A percentile compares a stretch with the other conserved stretches of the same genome.
Evolutionary conservation across 2,329 filamentous ascomycete genomes (phyloP).

Genomic region (Alternaria hordeiaustralica): DNA sequence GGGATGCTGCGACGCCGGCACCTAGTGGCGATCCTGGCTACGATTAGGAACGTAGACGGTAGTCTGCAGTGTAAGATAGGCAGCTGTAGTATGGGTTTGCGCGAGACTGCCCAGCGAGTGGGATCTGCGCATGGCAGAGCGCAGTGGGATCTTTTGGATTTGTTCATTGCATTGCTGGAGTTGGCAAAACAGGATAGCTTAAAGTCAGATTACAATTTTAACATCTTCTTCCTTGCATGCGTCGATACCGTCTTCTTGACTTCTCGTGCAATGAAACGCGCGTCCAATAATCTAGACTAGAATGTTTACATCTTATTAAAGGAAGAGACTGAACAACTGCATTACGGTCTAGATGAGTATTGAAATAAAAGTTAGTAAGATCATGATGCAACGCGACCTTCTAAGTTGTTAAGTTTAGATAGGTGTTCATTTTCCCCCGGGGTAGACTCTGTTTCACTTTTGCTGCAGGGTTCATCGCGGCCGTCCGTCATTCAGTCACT

Average conservation of each 20-base stretch:
- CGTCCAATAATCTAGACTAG: not conserved
- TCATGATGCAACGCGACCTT: not conserved
- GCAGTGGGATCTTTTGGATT: not conserved
- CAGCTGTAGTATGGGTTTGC: not conserved
- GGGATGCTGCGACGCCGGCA: conserved; percentile 58
- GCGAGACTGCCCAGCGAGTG: not conserved
- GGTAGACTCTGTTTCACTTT: not conserved
- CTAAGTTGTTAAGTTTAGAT: not conserved
- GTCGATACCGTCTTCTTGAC: not conserved
- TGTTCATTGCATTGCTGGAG: conserved; percentile 24
- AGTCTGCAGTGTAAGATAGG: conserved; percentile 4
- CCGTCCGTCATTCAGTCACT: not conserved
- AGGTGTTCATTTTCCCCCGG: not conserved
- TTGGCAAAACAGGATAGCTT: conserved; percentile 15
- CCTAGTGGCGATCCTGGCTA: conserved; percentile 36
- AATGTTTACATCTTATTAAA: not conserved
- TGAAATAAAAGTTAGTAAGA: not conserved
- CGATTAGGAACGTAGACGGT: conserved; percentile 17
- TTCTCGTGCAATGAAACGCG: not conserved
- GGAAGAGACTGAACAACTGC: not conserved
- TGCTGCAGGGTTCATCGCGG: not conserved
- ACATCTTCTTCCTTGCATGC: not conserved
- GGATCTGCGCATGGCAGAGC: not conserved
- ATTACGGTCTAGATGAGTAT: not conserved
- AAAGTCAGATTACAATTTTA: not conserved